Conservation (phyloP, 2,329 filamentous ascomycete genomes). For the Biscogniauxia mediterranea region DNA sequence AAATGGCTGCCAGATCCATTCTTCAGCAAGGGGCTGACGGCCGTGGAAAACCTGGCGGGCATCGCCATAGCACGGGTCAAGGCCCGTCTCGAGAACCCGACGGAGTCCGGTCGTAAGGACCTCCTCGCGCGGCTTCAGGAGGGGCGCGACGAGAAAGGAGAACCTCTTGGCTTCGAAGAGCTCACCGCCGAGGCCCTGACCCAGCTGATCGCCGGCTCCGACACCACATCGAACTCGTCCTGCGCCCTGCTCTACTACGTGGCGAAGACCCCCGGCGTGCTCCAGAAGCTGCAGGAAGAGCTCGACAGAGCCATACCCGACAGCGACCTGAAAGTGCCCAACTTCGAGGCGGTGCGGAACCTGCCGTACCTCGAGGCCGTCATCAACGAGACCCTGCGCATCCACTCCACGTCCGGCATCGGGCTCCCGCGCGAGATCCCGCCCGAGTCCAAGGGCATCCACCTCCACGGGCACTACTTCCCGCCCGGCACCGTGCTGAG, state of each 20-base stretch:
- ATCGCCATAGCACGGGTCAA: slow-evolving; percentile 84
- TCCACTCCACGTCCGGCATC: slow-evolving; percentile 83
- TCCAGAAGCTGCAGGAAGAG: slow-evolving; percentile 71
- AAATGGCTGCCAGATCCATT: slow-evolving; percentile 79
- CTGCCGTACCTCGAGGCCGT: slow-evolving; percentile 73
- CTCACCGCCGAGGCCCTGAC: slow-evolving; percentile 87
- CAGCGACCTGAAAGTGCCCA: slow-evolving; percentile 59
- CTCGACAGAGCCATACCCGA: slow-evolving; percentile 65
- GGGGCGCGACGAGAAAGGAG: slow-evolving; percentile 75
- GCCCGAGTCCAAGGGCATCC: slow-evolving; percentile 57
- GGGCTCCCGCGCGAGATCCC: slow-evolving; percentile 79
- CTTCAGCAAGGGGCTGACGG: slow-evolving; percentile 70
- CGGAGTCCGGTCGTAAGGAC: slow-evolving; percentile 67
- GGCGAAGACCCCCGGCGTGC: slow-evolving; percentile 65
- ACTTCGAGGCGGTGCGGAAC: slow-evolving; percentile 69
- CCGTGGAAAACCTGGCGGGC: slow-evolving; percentile 77
- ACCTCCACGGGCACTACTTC: slow-evolving; percentile 67
- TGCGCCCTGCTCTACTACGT: slow-evolving; percentile 82
- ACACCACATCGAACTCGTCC: slow-evolving; percentile 76
- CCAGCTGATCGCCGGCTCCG: slow-evolving; percentile 78
- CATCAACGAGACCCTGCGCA: slow-evolving; percentile 78
- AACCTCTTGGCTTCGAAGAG: slow-evolving; percentile 73
- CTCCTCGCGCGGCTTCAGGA: slow-evolving; percentile 82
- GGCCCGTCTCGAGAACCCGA: slow-evolving; percentile 68
- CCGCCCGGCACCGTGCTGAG: slow-evolving; percentile 72